A percentile compares a stretch with the other conserved stretches of the same genome.
Conservation (phyloP, 2,329 filamentous ascomycete genomes). For the Ceratocystis destructans region DNA sequence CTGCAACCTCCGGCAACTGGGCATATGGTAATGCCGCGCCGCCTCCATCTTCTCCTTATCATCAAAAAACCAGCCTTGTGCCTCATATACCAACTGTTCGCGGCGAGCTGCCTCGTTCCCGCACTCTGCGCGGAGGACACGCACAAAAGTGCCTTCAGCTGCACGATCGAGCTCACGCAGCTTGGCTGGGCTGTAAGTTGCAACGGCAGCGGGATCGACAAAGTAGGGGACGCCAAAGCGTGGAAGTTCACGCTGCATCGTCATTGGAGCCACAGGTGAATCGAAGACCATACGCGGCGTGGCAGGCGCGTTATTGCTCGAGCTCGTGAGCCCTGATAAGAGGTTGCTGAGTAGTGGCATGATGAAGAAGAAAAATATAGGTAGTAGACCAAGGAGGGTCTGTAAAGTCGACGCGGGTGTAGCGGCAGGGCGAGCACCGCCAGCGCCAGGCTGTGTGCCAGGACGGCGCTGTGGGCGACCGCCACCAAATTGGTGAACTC, state of each 20-base stretch:
- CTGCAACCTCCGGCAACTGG: conserved; percentile 39
- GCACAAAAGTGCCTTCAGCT: conserved; percentile 62
- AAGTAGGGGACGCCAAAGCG: conserved; percentile 69
- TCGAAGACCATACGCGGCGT: conserved; percentile 68
- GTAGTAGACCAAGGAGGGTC: conserved; percentile 62
- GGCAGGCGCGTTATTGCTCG: conserved; percentile 28
- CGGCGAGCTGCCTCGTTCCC: conserved; percentile 55
- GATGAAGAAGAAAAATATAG: conserved; percentile 78
- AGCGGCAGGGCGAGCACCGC: neutral
- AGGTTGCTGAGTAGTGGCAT: conserved; percentile 71
- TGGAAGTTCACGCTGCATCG: conserved; percentile 55
- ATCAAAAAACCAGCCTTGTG: conserved; percentile 75
- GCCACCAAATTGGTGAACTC: conserved; percentile 92
- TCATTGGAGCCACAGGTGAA: conserved; percentile 54
- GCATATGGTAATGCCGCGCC: conserved; percentile 43
- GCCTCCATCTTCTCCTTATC: conserved; percentile 66
- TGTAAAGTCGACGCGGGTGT: conserved; percentile 35
- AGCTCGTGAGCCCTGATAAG: conserved; percentile 44
- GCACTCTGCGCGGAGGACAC: conserved; percentile 55
- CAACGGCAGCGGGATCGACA: conserved; percentile 65
- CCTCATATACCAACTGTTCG: conserved; percentile 57
- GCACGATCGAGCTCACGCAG: conserved; percentile 60
- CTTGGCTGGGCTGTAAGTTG: conserved; percentile 53
- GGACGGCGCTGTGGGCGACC: conserved; percentile 58
- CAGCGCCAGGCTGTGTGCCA: conserved; percentile 40